phyloP scores from a whole-genome alignment of 306 rosid genomes.

The Quercus agrifolia region DNA sequence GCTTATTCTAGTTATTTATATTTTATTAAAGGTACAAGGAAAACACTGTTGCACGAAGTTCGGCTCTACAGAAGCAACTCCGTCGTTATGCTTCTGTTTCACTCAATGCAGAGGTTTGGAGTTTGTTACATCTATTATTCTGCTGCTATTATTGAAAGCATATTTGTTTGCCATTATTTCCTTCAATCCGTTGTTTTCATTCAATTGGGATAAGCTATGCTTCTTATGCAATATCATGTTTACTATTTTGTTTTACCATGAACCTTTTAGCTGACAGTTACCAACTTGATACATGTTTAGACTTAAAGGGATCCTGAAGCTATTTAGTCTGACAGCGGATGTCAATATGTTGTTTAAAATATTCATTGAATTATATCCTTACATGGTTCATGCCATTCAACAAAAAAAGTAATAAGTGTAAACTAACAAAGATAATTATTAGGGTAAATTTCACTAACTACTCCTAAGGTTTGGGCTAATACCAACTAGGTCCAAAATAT shows the following conservation, averaged over 20 bases:
- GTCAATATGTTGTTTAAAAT: background rate
- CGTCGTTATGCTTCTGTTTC: conserved; percentile 73
- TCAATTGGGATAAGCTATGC: background rate
- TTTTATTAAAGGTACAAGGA: conserved; percentile 70
- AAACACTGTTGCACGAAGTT: conserved; percentile 45
- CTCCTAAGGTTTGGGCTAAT: too few species aligned
- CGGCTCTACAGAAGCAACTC: conserved; percentile 71
- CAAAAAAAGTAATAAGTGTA: too few species aligned
- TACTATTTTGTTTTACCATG: background rate
- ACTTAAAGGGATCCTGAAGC: background rate
- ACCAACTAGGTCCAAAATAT: too few species aligned
- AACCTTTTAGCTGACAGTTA: background rate
- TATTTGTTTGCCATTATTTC: background rate
- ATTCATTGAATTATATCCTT: too few species aligned
- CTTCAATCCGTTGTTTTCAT: background rate
- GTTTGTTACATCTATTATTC: background rate
- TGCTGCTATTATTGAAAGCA: background rate
- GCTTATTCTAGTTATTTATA: conserved; percentile 19
- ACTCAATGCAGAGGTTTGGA: conserved; percentile 64
- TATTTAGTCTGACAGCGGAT: background rate
- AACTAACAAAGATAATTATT: too few species aligned
- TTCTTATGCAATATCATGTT: background rate
- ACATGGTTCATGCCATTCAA: too few species aligned
- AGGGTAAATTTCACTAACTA: too few species aligned
- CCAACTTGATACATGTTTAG: background rate